phyloP scores from a whole-genome alignment of 345 rosid genomes.

The Turritis glabra region DNA sequence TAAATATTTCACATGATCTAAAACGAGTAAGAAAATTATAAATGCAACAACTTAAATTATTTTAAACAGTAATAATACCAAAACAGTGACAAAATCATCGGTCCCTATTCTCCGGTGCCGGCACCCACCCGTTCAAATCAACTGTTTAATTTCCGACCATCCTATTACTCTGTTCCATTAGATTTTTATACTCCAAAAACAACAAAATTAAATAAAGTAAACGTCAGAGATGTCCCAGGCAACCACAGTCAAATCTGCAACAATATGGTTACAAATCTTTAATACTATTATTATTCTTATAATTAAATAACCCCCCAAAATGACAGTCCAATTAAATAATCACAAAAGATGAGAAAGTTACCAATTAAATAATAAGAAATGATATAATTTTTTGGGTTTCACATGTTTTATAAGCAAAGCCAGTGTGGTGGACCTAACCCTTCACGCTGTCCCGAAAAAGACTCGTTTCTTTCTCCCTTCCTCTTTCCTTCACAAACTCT shows the following conservation, averaged over 20 bases:
- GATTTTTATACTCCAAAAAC: slow-evolving; percentile 15
- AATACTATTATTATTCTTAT: not conserved
- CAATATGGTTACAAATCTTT: slow-evolving; percentile 15
- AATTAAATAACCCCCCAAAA: slow-evolving; percentile 26
- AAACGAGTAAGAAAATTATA: not conserved
- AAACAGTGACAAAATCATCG: slow-evolving; percentile 26
- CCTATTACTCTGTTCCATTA: not conserved
- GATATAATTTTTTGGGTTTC: slow-evolving; percentile 13
- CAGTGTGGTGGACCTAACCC: slow-evolving; percentile 38
- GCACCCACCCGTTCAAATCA: slow-evolving; percentile 28
- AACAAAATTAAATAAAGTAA: not conserved
- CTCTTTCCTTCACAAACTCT: slow-evolving; percentile 30
- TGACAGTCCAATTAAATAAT: slow-evolving; percentile 31
- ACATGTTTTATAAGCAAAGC: slow-evolving; percentile 41
- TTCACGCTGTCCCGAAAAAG: slow-evolving; percentile 70
- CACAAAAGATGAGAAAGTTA: not conserved
- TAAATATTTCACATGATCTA: not conserved
- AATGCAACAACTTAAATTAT: not conserved
- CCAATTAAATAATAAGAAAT: slow-evolving; percentile 1
- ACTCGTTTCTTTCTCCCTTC: slow-evolving; percentile 40
- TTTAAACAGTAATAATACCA: not conserved
- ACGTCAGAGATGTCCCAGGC: slow-evolving; percentile 33
- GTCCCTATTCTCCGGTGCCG: slow-evolving; percentile 38
- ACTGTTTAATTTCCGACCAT: slow-evolving; percentile 36
- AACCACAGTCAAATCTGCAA: slow-evolving; percentile 32